Evolutionary conservation across 1,139 yeast species (phyloP), one percentile per base, ranked within the genome.

Genomic region (Eremothecium sinecaudum): DNA sequence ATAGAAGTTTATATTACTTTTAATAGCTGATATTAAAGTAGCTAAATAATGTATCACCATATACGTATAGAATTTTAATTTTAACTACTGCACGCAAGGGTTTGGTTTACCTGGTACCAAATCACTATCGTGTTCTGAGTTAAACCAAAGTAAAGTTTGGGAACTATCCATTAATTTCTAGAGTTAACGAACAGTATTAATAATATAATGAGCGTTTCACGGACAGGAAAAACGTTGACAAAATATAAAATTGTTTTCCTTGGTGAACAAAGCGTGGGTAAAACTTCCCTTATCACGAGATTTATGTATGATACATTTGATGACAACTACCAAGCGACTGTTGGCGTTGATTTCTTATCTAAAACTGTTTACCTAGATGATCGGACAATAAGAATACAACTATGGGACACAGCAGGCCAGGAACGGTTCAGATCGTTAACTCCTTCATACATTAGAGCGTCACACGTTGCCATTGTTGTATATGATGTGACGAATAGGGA

Each of bases 331-430:
- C 63, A 73, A 63, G 97, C 98, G 22, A 90, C 98, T 2, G 86
- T 90, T 37, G 98, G 98, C 16, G 90, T 90, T 43, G 98, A 90
- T 58, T 90, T 90, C 57, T 70, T 90, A 48, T 82, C 94, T 34
- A 90, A 87, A 57, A 79, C 82, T 24, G 79, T 77, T 83, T 79
- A 79, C 51, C 61, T 79, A 25, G 83, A 80, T 40, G 86, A 79
- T 52, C 75, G 79, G 40, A 79, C 86, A 2, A 75, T 75, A 20
- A 64, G 81, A 44, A 59, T 76, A 38, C 81, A 75, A 53, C 78
- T 90, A 37, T 90, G 98, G 98, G 98, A 90, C 57, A 90, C 98
- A n/a, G 98, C 98, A 0, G 98, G 98, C n/a, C 98, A 90, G 62
- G 98, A 90, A 59, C 69, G 98, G 48, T 90, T 90, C 65, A 69